phyloP scores from a whole-genome alignment of 352 stramenopile species.

The Pythium biforme region DNA sequence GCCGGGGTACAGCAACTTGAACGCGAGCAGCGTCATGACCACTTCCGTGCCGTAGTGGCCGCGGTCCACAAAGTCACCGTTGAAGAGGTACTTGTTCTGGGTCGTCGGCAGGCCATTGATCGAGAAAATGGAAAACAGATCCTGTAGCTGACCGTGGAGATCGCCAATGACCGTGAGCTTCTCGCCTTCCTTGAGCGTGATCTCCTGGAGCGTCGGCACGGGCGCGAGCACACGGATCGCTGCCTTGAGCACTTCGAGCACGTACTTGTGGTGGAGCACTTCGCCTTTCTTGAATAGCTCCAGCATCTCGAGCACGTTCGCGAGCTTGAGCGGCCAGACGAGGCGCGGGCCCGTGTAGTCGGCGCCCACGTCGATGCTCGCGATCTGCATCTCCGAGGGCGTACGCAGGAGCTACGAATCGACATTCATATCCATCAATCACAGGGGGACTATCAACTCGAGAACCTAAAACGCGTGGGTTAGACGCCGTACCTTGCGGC shows the following conservation, averaged over 20 bases:
- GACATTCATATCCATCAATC: no score
- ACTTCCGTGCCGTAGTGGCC: constrained; percentile 89
- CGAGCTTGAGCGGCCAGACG: constrained; percentile 79
- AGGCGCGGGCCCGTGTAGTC: constrained; percentile 81
- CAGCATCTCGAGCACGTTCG: constrained; percentile 86
- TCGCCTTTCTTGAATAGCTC: constrained; percentile 90
- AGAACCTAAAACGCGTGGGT: no score
- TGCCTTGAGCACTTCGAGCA: constrained; percentile 82
- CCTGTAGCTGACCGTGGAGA: constrained; percentile 93
- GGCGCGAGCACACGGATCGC: constrained; percentile 55
- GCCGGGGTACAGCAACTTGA: constrained; percentile 81
- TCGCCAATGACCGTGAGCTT: constrained; percentile 93
- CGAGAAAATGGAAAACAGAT: constrained; percentile 94
- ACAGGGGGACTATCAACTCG: no score
- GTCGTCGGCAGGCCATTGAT: constrained; percentile 87
- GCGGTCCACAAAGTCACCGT: constrained; percentile 96
- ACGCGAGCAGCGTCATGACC: constrained; percentile 71
- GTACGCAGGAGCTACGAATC: constrained; percentile 43
- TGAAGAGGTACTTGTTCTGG: constrained; percentile 96
- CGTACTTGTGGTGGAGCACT: constrained; percentile 90
- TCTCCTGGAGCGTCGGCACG: constrained; percentile 86
- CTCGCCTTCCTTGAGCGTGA: constrained; percentile 76
- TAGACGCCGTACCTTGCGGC: constrained; percentile 46
- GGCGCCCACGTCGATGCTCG: constrained; percentile 43
- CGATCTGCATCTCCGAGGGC: constrained; percentile 55